These are phyloP conservation scores for Hevea brasiliensis DNA, from an alignment of 345 rosid genomes.

Conservation along the genomic window DNA sequence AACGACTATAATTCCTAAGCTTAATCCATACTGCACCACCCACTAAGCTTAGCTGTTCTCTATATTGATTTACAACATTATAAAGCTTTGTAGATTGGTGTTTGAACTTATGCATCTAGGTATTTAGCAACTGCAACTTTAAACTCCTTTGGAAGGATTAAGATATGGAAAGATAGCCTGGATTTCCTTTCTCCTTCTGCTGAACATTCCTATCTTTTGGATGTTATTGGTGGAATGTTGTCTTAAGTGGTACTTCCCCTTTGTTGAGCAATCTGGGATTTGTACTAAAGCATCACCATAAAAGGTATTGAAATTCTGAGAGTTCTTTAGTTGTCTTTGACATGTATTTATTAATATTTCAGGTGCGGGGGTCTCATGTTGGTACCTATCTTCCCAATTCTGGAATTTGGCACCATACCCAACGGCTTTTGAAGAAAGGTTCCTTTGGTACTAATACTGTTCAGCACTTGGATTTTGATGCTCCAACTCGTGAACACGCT, in stretches of 20 bases:
- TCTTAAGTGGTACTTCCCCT: background rate
- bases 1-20: too few species aligned
- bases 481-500: slow-evolving; percentile 95
- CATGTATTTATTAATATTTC: slow-evolving; percentile 23
- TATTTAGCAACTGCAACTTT: background rate
- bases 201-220: background rate
- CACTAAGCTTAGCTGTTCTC: background rate
- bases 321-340: slow-evolving; percentile 11
- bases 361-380: slow-evolving; percentile 93
- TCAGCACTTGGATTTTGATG: slow-evolving; percentile 97
- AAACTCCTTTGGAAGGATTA: background rate
- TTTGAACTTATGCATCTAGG: background rate
- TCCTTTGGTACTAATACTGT: slow-evolving; percentile 53
- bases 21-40: too few species aligned
- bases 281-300: slow-evolving; percentile 8
- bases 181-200: background rate
- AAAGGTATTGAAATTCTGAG: background rate
- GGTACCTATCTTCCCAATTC: slow-evolving; percentile 92
- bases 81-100: background rate
- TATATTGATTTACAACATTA: background rate
- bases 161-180: background rate
- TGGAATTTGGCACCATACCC: slow-evolving; percentile 97
- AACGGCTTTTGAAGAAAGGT: slow-evolving; percentile 72
- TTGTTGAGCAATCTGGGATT: background rate
- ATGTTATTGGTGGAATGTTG: background rate